A percentile compares a stretch with the other conserved stretches of the same genome.
These are phyloP conservation scores for Talaromyces albobiverticillius DNA, from an alignment of 2,329 filamentous ascomycete genomes.

Conservation along the genomic window DNA sequence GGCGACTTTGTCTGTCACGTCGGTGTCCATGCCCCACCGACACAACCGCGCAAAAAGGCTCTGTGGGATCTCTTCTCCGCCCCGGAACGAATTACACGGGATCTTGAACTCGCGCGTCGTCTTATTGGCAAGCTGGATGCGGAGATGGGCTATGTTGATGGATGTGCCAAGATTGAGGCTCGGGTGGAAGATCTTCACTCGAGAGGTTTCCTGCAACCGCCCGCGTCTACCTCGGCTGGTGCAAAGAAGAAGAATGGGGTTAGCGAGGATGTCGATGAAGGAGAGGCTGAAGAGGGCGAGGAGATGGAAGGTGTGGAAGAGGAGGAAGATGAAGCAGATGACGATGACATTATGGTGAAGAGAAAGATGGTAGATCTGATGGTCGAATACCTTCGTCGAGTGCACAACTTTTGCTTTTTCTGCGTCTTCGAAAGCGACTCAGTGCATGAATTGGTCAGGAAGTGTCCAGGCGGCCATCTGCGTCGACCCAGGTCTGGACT, in stretches of 20 bases:
- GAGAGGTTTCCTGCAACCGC: constrained; percentile 72
- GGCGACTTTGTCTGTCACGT: constrained; percentile 98
- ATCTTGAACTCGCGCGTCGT: constrained; percentile 77
- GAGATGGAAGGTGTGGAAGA: constrained; percentile 67
- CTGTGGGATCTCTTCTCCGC: constrained; percentile 95
- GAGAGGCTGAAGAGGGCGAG: constrained; percentile 73
- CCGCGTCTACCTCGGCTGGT: constrained; percentile 39
- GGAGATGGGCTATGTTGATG: constrained; percentile 77
- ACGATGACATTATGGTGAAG: constrained; percentile 83
- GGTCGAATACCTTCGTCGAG: constrained; percentile 92
- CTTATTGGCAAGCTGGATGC: constrained; percentile 81
- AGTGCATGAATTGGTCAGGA: constrained; percentile 89
- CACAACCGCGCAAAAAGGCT: constrained; percentile 85
- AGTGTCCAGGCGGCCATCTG: constrained; percentile 96
- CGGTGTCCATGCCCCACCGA: constrained; percentile 87
- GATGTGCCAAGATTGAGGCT: constrained; percentile 76
- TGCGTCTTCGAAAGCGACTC: constrained; percentile 99
- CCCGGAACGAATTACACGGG: constrained; percentile 88
- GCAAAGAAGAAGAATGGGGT: constrained; percentile 53
- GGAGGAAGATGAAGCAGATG: constrained; percentile 71
- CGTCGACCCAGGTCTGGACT: constrained; percentile 84
- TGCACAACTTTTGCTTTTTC: constrained; percentile 99
- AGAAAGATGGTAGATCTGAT: constrained; percentile 96
- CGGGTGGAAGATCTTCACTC: constrained; percentile 77
- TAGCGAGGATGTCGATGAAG: constrained; percentile 8